phyloP scores from a whole-genome alignment of 176 grass and related monocot genomes.

The Oryza australiensis region DNA sequence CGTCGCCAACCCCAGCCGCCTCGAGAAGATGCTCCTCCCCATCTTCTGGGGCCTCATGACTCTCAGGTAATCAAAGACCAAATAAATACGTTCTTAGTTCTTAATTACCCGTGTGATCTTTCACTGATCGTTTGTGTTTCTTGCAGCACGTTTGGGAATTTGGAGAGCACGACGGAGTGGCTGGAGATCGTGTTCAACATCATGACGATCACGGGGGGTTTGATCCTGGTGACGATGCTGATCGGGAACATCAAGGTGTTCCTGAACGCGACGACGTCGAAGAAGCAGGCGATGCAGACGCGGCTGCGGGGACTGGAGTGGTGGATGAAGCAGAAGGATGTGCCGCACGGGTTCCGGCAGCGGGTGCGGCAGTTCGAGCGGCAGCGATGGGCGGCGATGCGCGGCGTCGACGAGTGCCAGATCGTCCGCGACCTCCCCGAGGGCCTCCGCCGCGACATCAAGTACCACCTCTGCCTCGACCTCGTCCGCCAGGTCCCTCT shows the following conservation, averaged over 20 bases:
- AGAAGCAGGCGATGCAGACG: conserved; percentile 82
- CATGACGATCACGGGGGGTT: conserved; percentile 70
- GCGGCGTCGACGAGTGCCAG: conserved; percentile 73
- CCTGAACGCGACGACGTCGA: conserved; percentile 88
- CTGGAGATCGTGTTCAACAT: conserved; percentile 98
- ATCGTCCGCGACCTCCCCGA: conserved; percentile 79
- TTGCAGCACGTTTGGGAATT: conserved; percentile 75
- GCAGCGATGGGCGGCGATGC: conserved; percentile 87
- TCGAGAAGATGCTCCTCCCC: conserved; percentile 85
- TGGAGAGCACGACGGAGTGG: conserved; percentile 97
- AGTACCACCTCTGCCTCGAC: conserved; percentile 90
- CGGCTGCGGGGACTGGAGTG: conserved; percentile 63
- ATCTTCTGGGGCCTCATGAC: conserved; percentile 99
- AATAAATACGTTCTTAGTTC: neutral
- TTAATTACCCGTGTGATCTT: too few relatives aligned
- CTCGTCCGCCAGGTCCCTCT: conserved; percentile 90
- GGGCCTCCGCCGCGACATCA: conserved; percentile 80
- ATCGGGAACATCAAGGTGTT: conserved; percentile 99
- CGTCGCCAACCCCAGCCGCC: conserved; percentile 62
- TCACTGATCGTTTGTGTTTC: neutral
- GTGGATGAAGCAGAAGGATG: conserved; percentile 75
- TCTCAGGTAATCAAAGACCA: conserved; percentile 43
- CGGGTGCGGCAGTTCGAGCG: conserved; percentile 85
- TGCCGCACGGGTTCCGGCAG: conserved; percentile 52
- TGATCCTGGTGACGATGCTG: conserved; percentile 89